Base-by-base conservation (phyloP, 257 asterid species). In the Fraxinus excelsior region DNA sequence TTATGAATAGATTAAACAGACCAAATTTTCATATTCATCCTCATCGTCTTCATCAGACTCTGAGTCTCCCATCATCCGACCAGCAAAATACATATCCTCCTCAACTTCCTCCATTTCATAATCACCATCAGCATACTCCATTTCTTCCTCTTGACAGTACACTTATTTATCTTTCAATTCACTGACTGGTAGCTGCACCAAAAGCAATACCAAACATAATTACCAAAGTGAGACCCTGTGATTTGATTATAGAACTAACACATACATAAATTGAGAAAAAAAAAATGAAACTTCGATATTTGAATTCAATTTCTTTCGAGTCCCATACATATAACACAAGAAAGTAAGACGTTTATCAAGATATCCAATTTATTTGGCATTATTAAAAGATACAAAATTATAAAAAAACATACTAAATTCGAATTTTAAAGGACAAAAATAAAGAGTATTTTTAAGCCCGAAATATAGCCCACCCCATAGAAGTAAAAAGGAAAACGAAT, bases 31-130 rank as follows among this genome's bases (percentile, higher is more conserved):
- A n/a, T 74, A 65, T 26, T 74, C 78, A n/a, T 46, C 68, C 7
- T 73, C 68, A 35, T 74, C 78, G 3, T 62, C 78, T 28, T 74
- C 78, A 44, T 74, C 78, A n/a, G 71, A 16, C 42, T 74, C 78
- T 25, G 78, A 58, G 34, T 46, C 78, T 23, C 71, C 58, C 67
- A 74, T n/a, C 28, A 74, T 46, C 11, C 78, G 69, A 11, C 58
- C 71, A 38, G 71, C 71, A 21, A 58, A 74, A 37, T 44, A 60
- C 9, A 74, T 25, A 74, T 74, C 78, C 11, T 74, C 78, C 7
- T 74, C 78, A 46, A 60, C 44, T 11, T 74, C 71, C 16, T 56
- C 78, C 78, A 74, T 74, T 49, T 74, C 78, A 34, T 58, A 74
- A 60, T 74, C 71, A 37, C 67, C 78, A 34, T 58, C 66, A 1